These are phyloP conservation scores for Cystobasidiaceae sp. DNA, from an alignment of 1,284 basidiomycete species.

Conservation along the genomic window DNA sequence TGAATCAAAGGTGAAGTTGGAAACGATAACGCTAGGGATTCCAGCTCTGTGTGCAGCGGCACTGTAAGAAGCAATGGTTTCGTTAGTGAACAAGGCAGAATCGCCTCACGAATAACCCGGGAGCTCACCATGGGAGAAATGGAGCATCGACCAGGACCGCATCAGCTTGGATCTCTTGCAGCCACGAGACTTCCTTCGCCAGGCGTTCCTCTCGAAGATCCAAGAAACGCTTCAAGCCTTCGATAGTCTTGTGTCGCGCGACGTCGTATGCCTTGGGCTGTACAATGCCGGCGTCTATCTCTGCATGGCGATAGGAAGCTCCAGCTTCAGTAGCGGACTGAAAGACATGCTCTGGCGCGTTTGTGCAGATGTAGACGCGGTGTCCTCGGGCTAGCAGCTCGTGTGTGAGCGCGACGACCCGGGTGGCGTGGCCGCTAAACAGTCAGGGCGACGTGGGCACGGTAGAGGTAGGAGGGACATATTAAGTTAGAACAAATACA, in stretches of 20 bases:
- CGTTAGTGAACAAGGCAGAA: background rate
- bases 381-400: constrained; percentile 39
- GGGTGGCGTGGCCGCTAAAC: constrained; percentile 38
- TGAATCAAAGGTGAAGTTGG: constrained; percentile 75
- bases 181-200: constrained; percentile 57
- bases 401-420: constrained; percentile 40
- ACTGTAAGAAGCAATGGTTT: constrained; percentile 52
- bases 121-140: constrained; percentile 64
- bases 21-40: constrained; percentile 64
- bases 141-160: constrained; percentile 69
- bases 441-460: background rate
- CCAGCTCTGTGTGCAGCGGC: constrained; percentile 60
- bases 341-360: constrained; percentile 41
- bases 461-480: background rate
- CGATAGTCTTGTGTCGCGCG: constrained; percentile 62
- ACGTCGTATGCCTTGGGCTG: constrained; percentile 51
- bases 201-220: constrained; percentile 56
- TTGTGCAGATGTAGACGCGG: constrained; percentile 41
- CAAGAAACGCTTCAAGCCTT: constrained; percentile 59
- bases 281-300: constrained; percentile 42
- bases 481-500: background rate
- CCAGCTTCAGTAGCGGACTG: constrained; percentile 30
- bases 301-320: constrained; percentile 36
- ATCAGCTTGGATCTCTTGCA: constrained; percentile 51
- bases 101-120: background rate